phyloP scores from a whole-genome alignment of 2,329 filamentous ascomycete genomes.

The Fusarium sp. region DNA sequence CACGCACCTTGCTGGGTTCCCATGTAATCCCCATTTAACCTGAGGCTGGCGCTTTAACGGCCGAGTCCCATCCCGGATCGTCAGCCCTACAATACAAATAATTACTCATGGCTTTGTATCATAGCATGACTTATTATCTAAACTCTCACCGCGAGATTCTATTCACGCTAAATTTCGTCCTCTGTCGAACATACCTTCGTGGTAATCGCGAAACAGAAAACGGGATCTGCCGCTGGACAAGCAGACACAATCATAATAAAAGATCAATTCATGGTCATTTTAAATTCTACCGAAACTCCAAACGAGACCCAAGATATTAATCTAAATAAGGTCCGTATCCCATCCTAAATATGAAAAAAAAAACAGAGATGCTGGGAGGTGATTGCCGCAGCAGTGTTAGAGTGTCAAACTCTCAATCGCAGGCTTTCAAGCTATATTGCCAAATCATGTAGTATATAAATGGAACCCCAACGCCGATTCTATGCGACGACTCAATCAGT shows the following conservation, averaged over 20 bases:
- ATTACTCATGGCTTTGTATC: not conserved
- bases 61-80: not conserved
- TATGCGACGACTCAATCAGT: constrained; percentile 2
- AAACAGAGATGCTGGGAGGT: not conserved
- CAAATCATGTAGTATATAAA: constrained; percentile 4
- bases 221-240: not conserved
- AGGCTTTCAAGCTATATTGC: not conserved
- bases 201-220: not conserved
- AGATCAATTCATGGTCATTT: constrained; percentile 3
- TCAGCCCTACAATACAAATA: constrained; percentile 10
- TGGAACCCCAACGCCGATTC: constrained; percentile 21
- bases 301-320: constrained; percentile 23
- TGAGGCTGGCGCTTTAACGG: not conserved
- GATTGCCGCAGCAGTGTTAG: not conserved
- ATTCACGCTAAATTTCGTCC: not conserved
- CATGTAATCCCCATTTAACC: constrained; percentile 10
- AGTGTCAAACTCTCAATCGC: not conserved
- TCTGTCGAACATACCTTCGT: too few relatives aligned
- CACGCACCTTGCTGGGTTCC: constrained; percentile 6
- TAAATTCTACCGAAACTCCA: constrained; percentile 24
- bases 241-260: not conserved
- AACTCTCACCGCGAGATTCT: too few relatives aligned
- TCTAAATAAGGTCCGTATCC: constrained; percentile 15
- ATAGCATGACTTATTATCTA: not conserved
- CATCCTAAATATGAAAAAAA: not conserved